A percentile compares a stretch with the other conserved stretches of the same genome.
phyloP scores from a whole-genome alignment of 148 eudicot genomes.

The Silene conica region DNA sequence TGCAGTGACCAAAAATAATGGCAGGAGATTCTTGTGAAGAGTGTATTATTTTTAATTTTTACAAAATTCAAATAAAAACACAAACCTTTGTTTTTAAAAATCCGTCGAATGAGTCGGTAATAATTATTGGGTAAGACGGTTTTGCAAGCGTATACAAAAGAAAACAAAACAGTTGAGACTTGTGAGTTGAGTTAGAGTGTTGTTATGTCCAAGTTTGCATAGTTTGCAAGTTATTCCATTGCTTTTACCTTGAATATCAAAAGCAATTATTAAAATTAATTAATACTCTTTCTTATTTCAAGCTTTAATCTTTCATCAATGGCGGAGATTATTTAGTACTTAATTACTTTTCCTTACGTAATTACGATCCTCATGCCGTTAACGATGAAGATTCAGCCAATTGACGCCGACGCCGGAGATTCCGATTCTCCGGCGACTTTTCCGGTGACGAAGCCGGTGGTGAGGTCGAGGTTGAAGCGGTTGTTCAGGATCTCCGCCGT shows the following conservation, averaged over 20 bases:
- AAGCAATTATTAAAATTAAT: slow-evolving; percentile 8
- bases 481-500: slow-evolving; percentile 45
- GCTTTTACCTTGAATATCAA: slow-evolving; percentile 22
- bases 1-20: slow-evolving; percentile 7
- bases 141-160: neutral
- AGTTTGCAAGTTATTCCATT: slow-evolving; percentile 54
- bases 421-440: slow-evolving; percentile 23
- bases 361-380: slow-evolving; percentile 43
- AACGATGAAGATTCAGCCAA: slow-evolving; percentile 67
- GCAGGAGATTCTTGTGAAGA: slow-evolving; percentile 24
- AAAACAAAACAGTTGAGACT: neutral
- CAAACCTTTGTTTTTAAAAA: neutral
- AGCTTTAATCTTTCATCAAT: slow-evolving; percentile 19
- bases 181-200: neutral
- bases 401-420: slow-evolving; percentile 36
- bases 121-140: neutral
- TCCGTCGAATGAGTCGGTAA: too few species aligned
- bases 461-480: slow-evolving; percentile 55
- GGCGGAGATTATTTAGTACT: neutral
- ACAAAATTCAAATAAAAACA: too few species aligned
- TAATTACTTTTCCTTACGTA: neutral
- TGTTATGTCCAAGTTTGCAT: slow-evolving; percentile 24
- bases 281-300: neutral
- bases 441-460: slow-evolving; percentile 25
- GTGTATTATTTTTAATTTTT: neutral